Evolutionary conservation across 768 basidiomycete species (phyloP).

Genomic region (Naematelia aurantialba): DNA sequence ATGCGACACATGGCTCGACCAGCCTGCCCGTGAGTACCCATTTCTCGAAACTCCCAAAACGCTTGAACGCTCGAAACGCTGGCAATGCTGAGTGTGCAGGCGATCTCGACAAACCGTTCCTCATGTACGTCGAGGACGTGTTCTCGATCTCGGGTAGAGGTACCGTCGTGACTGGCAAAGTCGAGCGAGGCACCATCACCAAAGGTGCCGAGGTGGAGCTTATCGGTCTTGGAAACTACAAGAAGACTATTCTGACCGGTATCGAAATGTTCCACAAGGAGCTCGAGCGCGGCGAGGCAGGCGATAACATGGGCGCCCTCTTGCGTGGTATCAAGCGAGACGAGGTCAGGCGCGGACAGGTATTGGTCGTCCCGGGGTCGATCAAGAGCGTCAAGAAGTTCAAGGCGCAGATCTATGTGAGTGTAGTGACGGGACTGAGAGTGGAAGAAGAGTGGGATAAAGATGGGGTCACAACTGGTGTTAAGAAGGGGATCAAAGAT

Average conservation of each 20-base stretch:
- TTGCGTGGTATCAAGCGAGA: conserved; percentile 97
- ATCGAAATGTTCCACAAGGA: conserved; percentile 99
- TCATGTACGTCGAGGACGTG: conserved; percentile 90
- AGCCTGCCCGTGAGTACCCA: conserved; percentile 70
- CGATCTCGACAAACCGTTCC: conserved; percentile 96
- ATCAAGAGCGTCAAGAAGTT: conserved; percentile 95
- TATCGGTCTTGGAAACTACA: conserved; percentile 70
- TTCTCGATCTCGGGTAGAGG: conserved; percentile 98
- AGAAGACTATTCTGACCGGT: conserved; percentile 94
- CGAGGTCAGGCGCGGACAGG: conserved; percentile 87
- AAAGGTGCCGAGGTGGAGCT: conserved; percentile 95
- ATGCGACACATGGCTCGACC: conserved; percentile 91
- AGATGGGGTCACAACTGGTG: too few species aligned
- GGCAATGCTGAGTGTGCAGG: conserved; percentile 54
- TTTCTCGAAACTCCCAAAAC: not conserved
- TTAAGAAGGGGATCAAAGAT: too few species aligned
- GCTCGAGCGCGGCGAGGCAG: conserved; percentile 93
- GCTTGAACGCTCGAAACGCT: not conserved
- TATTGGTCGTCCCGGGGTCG: conserved; percentile 79
- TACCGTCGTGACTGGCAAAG: conserved; percentile 92
- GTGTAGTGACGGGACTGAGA: conserved; percentile 7
- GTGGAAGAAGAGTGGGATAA: too few species aligned
- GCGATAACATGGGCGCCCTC: conserved; percentile 98
- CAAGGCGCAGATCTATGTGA: conserved; percentile 78
- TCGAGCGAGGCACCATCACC: conserved; percentile 83